Base-by-base conservation (phyloP, 805 yeast genomes). In the Suhomyces sp. region DNA sequence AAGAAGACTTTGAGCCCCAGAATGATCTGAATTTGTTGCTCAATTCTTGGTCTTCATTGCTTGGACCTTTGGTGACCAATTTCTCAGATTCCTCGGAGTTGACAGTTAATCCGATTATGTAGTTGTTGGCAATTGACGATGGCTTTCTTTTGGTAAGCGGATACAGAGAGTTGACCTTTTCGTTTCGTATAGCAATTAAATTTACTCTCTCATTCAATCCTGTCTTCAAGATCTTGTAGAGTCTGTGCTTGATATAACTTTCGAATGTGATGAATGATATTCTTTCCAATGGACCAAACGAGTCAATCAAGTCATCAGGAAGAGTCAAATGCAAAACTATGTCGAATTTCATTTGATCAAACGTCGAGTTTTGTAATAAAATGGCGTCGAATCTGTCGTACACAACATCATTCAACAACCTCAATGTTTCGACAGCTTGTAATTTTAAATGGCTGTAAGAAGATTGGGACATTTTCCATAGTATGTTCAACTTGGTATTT, bases 1-100 rank as follows among this genome's bases (percentile, higher is more conserved):
- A 76, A 12, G 94, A 89, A 0, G 96, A 84, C 58, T 83, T 86
- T 8, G 80, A 64, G 9, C 97, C 97, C 99, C 99, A 94, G 65
- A 94, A 92, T 5, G 82, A 72, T 59, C 88, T 82, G 73, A 94
- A 94, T 51, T 79, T 77, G 6, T 80, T 73, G 13, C 78, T 84
- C 42, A 73, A 72, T 31, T 83, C 87, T 40, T 81, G 78, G 40
- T 81, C 81, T 45, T 63, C 67, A 57, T 85, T 83, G 38, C 76
- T 71, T 8, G 98, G 97, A 1, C 97, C 97, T 63, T 84, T 89
- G 1, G 96, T 89, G 1, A 94, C 90, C 45, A 89, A 71, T 69
- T 86, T 88, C 60, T 91, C 97, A 55, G 87, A 77, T 62, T 87
- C 90, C 6, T 78, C 81, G 5, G 94, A 76, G 63, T 92, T 84